These are phyloP conservation scores for Schwanniomyces pseudopolymorphus DNA, from an alignment of 805 yeast species.

Conservation along the genomic window DNA sequence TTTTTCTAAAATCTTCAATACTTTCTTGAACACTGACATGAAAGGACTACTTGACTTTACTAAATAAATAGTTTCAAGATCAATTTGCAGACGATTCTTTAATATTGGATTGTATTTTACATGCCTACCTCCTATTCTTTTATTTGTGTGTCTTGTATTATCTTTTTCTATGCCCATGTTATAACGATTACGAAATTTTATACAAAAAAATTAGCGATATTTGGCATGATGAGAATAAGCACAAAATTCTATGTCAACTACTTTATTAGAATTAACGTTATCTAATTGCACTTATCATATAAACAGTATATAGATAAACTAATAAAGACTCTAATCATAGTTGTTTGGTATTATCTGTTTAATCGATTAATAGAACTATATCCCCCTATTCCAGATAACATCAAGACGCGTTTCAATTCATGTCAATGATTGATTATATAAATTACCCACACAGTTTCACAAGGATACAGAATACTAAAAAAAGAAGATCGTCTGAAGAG, in stretches of 20 bases:
- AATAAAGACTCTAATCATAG: no score
- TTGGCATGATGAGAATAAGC: neutral
- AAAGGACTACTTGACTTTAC: constrained; percentile 70
- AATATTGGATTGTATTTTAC: constrained; percentile 58
- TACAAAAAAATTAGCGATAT: no score
- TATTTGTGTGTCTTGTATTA: neutral
- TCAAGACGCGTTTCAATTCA: neutral
- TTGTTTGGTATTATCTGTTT: no score
- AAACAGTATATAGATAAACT: no score
- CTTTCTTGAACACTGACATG: constrained; percentile 68
- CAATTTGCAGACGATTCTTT: constrained; percentile 38
- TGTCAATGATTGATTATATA: neutral
- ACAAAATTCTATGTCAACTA: no score
- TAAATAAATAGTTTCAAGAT: constrained; percentile 49
- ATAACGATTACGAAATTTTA: neutral
- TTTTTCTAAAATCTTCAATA: constrained; percentile 50
- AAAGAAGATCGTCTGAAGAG: neutral
- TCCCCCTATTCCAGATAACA: neutral
- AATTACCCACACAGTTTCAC: neutral
- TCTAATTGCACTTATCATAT: no score
- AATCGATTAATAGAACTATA: no score
- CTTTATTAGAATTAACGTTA: no score
- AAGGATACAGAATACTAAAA: neutral
- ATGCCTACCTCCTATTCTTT: constrained; percentile 26
- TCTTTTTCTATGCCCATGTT: neutral